Base-by-base conservation (phyloP, 2,329 filamentous ascomycete species). In the Colletotrichum lentis region DNA sequence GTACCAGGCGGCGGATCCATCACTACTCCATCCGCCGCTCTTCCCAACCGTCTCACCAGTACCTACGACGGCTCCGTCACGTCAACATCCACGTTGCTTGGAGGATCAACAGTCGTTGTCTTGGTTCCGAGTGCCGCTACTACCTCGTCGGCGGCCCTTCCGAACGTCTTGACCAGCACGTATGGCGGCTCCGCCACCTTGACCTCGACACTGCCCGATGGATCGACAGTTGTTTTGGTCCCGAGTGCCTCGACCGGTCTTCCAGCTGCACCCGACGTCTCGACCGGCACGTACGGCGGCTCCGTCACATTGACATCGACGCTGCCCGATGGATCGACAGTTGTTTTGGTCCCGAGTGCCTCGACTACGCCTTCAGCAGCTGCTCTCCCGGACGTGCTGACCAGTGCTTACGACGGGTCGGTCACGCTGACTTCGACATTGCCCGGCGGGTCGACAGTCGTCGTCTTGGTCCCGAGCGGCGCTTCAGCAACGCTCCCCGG, bases 271-370 rank as follows among this genome's bases (percentile, higher is more conserved):
- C 52, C 27, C n/a, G 12, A 31, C 27, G 27, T 31, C 6, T 7
- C 8, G 27, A 59, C 39, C 20, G 50, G 43, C 18, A 55, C 55
- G 1, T 61, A 50, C 35, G 22, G 22, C 22, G 55, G 66, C 11
- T 39, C 55, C 3, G 31, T 59, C n/a, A 46, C 54, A 27, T 47
- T 46, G 7, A 67, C 64, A 2, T 53, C 63, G 6, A 67, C 64
- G 2, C 10, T 31, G 31, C 2, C 31, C 8, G 31, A 2, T 2
- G 31, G 31, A 1, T 31, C 57, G 20, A 44, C 57, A 1, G 47
- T 60, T 10, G 18, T 57, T 5, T 37, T 35, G n/a, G 56, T 39
- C 11, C 60, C 22, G 37, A 52, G 43, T 7, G 22, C n/a, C 31
- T 16, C 18, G n/a, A n/a, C n/a, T n/a, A n/a, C n/a, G n/a, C n/a